These are phyloP conservation scores for Raphanus sativus DNA, from an alignment of 345 rosid species.

Conservation along the genomic window DNA sequence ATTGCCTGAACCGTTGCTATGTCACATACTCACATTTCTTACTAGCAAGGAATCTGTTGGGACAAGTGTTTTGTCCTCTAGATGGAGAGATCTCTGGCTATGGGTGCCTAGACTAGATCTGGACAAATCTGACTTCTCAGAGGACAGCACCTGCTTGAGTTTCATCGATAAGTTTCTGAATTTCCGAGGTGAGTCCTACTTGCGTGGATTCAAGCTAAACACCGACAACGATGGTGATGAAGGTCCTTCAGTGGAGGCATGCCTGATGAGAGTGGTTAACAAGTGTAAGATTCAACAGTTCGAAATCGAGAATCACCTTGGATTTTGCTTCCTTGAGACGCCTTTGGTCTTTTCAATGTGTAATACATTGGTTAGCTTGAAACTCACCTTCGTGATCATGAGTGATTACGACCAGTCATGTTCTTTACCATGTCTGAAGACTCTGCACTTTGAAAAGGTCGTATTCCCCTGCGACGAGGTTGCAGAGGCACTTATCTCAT, in stretches of 20 bases:
- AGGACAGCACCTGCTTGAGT: background rate
- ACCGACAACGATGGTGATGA: background rate
- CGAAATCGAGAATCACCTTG: constrained; percentile 10
- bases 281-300: constrained; percentile 21
- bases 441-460: background rate
- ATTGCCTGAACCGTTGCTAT: constrained; percentile 14
- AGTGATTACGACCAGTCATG: background rate
- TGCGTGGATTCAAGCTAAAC: constrained; percentile 23
- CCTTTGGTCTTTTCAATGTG: background rate
- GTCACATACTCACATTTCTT: constrained; percentile 23
- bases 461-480: background rate
- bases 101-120: constrained; percentile 21
- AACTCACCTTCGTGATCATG: constrained; percentile 5
- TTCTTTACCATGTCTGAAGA: constrained; percentile 10
- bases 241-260: background rate
- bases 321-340: background rate
- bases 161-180: constrained; percentile 15
- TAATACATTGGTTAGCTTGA: constrained; percentile 10
- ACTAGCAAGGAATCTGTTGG: background rate
- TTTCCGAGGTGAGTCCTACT: background rate
- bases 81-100: constrained; percentile 22
- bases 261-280: background rate
- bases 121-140: constrained; percentile 9
- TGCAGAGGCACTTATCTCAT: constrained; percentile 1
- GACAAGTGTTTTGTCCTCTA: constrained; percentile 23